Base-by-base conservation (phyloP, 1,139 yeast species). In the Suhomyces chickasaworum region DNA sequence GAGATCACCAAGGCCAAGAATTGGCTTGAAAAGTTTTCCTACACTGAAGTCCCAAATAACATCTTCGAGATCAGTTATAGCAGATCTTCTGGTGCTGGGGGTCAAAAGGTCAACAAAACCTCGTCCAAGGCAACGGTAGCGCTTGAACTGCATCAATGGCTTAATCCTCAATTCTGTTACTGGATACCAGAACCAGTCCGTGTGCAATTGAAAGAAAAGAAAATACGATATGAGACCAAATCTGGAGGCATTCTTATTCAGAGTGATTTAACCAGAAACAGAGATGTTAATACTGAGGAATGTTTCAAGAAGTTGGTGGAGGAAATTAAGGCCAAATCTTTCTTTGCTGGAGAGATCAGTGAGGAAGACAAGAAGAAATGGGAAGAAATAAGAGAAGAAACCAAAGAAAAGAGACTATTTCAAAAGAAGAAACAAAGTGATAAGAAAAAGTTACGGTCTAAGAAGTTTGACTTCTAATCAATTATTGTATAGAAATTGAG, bases 51-150 rank as follows among this genome's bases (percentile, higher is more conserved):
- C 1, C 95, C 93, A 0, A 61, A 66, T 9, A 59, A 65, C 25
- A 58, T 69, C 17, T 87, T 87, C 57, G 66, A 69, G 1, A 65
- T 84, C 2, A 63, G 81, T 0, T 90, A 72, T 63, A 81, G 89
- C 44, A 68, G 96, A 50, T 79, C 96, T 0, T 85, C 96, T 10
- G 98, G 98, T 0, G 91, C 97, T 0, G 98, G 98, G 0, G 98
- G 98, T 0, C 98, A 91, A 57, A 88, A 91, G 60, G 97, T 91
- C 13, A 91, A 91, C 63, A 91, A 89, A 52, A 80, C 89, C 0
- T 83, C 83, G 12, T 81, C 93, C 2, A 90, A 90, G 58, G 96
- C 95, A 3, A 82, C 93, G 0, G 64, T 91, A 10, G 69, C 81
- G 3, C 59, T 89, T 51, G 61, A 64, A 4, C 62, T 73, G 0